These are phyloP conservation scores for Lactifluus volemus DNA, from an alignment of 768 basidiomycete species.

Conservation along the genomic window DNA sequence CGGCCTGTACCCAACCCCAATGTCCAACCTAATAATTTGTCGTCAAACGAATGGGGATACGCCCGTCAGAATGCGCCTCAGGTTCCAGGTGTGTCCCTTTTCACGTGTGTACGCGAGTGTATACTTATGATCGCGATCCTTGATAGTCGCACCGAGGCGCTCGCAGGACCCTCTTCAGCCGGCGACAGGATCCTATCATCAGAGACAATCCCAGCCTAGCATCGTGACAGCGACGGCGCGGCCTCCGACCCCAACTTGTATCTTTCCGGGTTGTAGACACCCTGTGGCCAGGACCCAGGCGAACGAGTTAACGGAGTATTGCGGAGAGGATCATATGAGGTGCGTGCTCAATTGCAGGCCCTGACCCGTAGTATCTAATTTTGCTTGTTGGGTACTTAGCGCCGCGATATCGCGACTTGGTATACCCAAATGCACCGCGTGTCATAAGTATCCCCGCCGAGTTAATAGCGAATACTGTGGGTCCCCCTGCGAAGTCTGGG, in stretches of 20 bases:
- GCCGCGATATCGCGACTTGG: background rate
- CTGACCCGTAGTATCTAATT: background rate
- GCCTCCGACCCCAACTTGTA: background rate
- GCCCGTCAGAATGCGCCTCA: too few relatives aligned
- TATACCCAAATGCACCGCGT: conserved; percentile 1
- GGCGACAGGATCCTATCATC: background rate
- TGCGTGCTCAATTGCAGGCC: background rate
- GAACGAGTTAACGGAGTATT: background rate
- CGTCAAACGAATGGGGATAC: background rate
- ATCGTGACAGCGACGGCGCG: background rate
- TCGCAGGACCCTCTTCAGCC: background rate
- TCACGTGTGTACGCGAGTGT: background rate
- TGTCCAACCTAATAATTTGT: background rate
- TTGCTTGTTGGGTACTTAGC: background rate
- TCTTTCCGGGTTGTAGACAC: background rate
- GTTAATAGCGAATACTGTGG: conserved; percentile 4
- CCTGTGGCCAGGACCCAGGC: background rate
- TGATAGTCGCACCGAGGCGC: background rate
- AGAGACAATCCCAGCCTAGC: background rate
- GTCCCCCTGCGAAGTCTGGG: conserved; percentile 1
- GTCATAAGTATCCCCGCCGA: background rate
- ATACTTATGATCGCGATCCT: background rate
- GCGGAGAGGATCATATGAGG: conserved; percentile 2
- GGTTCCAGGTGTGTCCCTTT: background rate
- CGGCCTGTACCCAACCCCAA: background rate